Conservation (phyloP, 257 asterid genomes). For the Echites panduratus region DNA sequence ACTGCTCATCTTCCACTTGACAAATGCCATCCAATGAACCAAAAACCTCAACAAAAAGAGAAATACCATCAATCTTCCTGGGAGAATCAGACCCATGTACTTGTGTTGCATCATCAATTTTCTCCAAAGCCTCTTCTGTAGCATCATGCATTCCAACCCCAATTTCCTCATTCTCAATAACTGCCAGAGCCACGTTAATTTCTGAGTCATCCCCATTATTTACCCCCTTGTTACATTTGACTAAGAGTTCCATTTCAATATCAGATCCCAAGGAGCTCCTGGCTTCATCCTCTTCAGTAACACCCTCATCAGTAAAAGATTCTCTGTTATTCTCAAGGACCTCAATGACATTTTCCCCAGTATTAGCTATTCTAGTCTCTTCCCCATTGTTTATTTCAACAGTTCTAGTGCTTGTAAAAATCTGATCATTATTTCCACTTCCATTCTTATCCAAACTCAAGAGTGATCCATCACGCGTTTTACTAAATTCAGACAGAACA, state of each 20-base stretch:
- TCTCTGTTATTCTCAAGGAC: slow-evolving; percentile 17
- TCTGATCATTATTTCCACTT: slow-evolving; percentile 6
- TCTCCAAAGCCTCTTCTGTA: slow-evolving; percentile 15
- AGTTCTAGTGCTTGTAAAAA: slow-evolving; percentile 14
- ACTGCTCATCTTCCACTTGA: slow-evolving; percentile 17
- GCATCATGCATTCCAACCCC: slow-evolving; percentile 3
- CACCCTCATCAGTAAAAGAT: slow-evolving; percentile 20
- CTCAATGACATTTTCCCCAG: slow-evolving; percentile 12
- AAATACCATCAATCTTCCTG: slow-evolving; percentile 35
- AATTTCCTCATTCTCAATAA: slow-evolving; percentile 15
- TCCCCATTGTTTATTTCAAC: slow-evolving; percentile 16
- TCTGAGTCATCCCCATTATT: slow-evolving; percentile 12
- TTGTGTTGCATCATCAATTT: slow-evolving; percentile 20
- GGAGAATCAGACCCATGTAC: slow-evolving; percentile 31
- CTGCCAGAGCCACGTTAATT: slow-evolving; percentile 21
- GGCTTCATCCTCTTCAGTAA: slow-evolving; percentile 23
- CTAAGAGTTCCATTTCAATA: slow-evolving; percentile 11
- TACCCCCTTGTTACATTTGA: slow-evolving; percentile 3
- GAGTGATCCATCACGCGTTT: slow-evolving; percentile 17
- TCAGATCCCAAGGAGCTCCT: slow-evolving; percentile 11
- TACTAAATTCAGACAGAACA: slow-evolving; percentile 27
- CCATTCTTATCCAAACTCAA: slow-evolving; percentile 8
- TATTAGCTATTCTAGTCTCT: slow-evolving; percentile 9
- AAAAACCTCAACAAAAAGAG: slow-evolving; percentile 62
- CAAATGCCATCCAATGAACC: slow-evolving; percentile 46